Evolutionary conservation across 1,284 basidiomycete genomes (phyloP).

Genomic region (Pascua sp.): DNA sequence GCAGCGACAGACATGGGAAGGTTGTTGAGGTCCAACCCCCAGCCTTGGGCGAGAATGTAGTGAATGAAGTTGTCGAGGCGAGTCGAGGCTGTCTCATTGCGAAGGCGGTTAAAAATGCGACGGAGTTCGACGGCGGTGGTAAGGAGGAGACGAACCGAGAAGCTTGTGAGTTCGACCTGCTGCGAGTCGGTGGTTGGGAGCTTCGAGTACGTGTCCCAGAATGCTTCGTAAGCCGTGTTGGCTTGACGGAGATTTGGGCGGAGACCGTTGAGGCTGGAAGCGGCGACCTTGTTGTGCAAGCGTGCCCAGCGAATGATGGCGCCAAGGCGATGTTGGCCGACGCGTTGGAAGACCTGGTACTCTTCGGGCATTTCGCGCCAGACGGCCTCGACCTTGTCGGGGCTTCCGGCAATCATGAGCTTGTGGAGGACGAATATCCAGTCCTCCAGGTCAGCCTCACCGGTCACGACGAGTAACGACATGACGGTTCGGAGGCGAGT

Average conservation of each 20-base stretch:
- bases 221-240: constrained; percentile 7
- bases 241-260: not conserved
- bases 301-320: constrained; percentile 9
- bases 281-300: not conserved
- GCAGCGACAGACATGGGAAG: constrained; percentile 9
- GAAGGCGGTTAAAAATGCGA: not conserved
- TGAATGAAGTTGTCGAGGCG: constrained; percentile 11
- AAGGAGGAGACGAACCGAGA: constrained; percentile 13
- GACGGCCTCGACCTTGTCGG: constrained; percentile 8
- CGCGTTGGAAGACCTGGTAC: not conserved
- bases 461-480: constrained; percentile 4
- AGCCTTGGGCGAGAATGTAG: constrained; percentile 11
- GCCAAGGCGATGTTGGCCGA: constrained; percentile 5
- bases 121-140: constrained; percentile 5
- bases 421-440: constrained; percentile 14
- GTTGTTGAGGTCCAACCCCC: constrained; percentile 16
- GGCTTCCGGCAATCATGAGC: constrained; percentile 8
- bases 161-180: not conserved
- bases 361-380: constrained; percentile 5
- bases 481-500: constrained; percentile 12
- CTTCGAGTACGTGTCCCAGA: constrained; percentile 15
- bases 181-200: constrained; percentile 3
- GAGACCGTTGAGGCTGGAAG: not conserved
- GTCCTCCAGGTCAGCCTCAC: constrained; percentile 6
- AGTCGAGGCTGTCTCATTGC: not conserved